Evolutionary conservation across 768 basidiomycete genomes (phyloP), one percentile per base, ranked within the genome.

Genomic region (button mushroom (Agaricus bisporus)): DNA sequence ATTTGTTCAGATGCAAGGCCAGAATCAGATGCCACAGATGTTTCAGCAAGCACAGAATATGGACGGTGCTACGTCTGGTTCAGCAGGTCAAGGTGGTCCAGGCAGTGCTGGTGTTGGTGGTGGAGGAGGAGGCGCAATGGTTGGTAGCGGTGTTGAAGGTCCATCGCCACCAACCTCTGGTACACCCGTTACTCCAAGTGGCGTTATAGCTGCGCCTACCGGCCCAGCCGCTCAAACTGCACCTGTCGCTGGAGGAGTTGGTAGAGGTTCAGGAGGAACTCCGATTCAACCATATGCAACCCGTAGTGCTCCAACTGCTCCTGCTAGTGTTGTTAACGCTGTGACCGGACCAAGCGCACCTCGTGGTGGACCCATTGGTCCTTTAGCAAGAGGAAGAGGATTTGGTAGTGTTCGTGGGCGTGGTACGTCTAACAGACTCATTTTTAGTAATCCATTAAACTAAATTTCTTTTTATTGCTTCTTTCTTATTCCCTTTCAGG

Each of bases 21-120:
- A 79, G 66, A 74, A 70, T 49, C 57, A 63, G 20, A 84, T 88
- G 77, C 11, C 32, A 11, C 81, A 79, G 49, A 85, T 88, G 79
- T 89, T 82, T 62, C 80, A 76, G 32, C 32, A 32, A 32, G 2
- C 32, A 32, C 32, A 32, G 25, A 76, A 71, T 44, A 83, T 86
- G 76, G 84, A 85, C 14, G 65, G 67, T n/a, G 64, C 66, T 15
- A 46, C 45, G 18, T 26, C 45, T 17, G 52, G 44, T 17, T 26
- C 25, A 29, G 26, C 17, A 41, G 44, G 26, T 3, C 69, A 69
- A 45, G 77, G 80, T 28, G 78, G 71, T 15, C 70, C 79, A 18
- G 69, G 66, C 47, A 74, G 61, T 9, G 41, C 37, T 22, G 22
- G 22, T 22, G 22, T 22, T 22, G 22, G 22, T 22, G 57, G 43